Base-by-base conservation (phyloP, 192 early-diverging fungal species). In the Phycomyces blakesleeanus region DNA sequence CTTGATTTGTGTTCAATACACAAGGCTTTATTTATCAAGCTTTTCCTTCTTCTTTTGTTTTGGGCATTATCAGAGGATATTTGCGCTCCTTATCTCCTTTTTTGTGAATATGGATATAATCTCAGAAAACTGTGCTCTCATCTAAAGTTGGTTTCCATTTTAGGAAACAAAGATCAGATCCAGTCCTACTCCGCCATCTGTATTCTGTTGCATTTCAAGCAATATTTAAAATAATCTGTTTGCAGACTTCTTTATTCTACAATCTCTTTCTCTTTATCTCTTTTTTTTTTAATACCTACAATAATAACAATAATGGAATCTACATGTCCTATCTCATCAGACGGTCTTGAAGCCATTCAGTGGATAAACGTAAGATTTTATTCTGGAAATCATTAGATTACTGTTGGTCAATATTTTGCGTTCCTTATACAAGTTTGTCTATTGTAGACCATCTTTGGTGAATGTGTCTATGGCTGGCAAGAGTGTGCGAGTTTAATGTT, bases 391-490 rank as follows among this genome's bases (percentile, higher is more conserved):
- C 18, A 29, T 22, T 21, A 41, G 40, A 10, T 14, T 41, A 41
- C 40, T 10, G 40, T 14, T 10, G 40, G 41, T 25, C 39, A 41
- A 20, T 44, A 20, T 34, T 34, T 34, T 34, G 7, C 2, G 29
- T 5, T 34, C 29, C 29, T 34, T 34, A 34, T 34, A 34, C 29
- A 24, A 59, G 24, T 29, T 9, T 60, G n/a, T 50, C 8, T 42
- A 49, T 34, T n/a, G 15, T 72, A 81, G 79, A 50, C 56, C 3
- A 25, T 80, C 29, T 73, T 80, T 55, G 74, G 76, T 40, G 69
- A 74, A 67, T 83, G 81, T 59, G 66, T 83, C 2, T 78, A 78
- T 5, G 68, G 70, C 9, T 72, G 70, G 25, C 69, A 71, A 47
- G 76, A 78, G 55, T 58, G 68, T 20, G 57, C 51, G 25, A 80